Evolutionary conservation across 495 filamentous ascomycete species (phyloP), one percentile per base, ranked within the genome.

Genomic region (Penicillium desertorum): DNA sequence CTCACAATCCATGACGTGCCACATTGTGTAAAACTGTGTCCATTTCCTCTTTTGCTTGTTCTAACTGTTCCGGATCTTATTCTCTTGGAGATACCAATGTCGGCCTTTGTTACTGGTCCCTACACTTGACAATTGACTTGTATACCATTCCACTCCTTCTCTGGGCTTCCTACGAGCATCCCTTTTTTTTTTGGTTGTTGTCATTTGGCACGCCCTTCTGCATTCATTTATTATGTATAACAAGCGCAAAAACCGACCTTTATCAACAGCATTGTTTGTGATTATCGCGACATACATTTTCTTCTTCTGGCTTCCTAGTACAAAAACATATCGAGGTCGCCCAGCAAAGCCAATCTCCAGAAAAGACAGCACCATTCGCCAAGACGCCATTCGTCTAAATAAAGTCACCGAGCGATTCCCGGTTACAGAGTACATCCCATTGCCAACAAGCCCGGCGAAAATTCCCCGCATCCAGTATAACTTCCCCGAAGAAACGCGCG

Each of bases 401-500:
- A 75, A 76, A 50, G 65, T 77, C 10, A 63, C 73, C 17, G 75
- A 80, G 45, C 63, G 71, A 43, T 69, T 80, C 57, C 83, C 83
- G 5, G 78, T 86, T 39, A 57, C 65, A 12, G 63, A 75, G 10
- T 75, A 77, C 27, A 79, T 77, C 30, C 73, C 76, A n/a, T 65
- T 84, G 8, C 82, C 80, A 16, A 78, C 69, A 14, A 67, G 69
- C 0, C 67, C 81, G 19, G 65, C 63, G 17, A 61, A 67, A 4
- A 76, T 86, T 20, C 79, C 82, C 9, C 66, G 67, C 30, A 75
- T 86, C 48, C 83, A 86, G 57, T 64, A 77, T 70, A 66, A 76
- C 10, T 86, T 86, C 49, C 72, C 68, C 1, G 45, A 59, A 9
- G 83, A 86, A 62, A 69, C 68, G 9, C 62, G 58, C 53, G 45